phyloP scores from a whole-genome alignment of 78 protist genomes.

The Dictyostelium firmibasis region DNA sequence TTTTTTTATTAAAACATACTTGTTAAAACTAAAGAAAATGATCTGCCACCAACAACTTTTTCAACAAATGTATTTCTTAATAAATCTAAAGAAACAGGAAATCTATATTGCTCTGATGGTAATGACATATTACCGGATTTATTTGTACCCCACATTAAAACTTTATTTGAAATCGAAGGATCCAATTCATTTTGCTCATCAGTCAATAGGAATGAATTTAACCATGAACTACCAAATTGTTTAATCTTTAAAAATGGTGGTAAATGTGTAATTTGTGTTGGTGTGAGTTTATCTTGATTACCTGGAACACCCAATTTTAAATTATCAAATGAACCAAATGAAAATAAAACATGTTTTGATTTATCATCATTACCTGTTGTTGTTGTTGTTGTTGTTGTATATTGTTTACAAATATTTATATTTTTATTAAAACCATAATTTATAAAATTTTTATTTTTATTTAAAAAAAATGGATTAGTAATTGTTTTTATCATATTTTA shows the following conservation, averaged over 20 bases:
- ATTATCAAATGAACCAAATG: slow-evolving; percentile 44
- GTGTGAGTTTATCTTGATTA: background rate
- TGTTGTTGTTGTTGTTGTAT: background rate
- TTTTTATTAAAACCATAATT: background rate
- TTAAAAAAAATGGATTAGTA: background rate
- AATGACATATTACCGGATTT: slow-evolving; percentile 42
- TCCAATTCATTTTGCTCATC: background rate
- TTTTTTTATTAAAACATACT: background rate
- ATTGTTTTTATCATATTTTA: background rate
- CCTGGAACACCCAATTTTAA: slow-evolving; percentile 25
- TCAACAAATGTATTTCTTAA: slow-evolving; percentile 7
- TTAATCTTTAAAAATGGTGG: slow-evolving; percentile 34
- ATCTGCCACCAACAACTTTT: slow-evolving; percentile 41
- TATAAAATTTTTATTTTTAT: background rate
- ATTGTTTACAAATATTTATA: background rate
- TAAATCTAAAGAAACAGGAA: slow-evolving; percentile 18
- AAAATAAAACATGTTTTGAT: background rate
- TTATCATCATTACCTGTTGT: background rate
- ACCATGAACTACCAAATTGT: slow-evolving; percentile 10
- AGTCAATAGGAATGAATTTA: slow-evolving; percentile 5
- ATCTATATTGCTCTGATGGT: slow-evolving; percentile 26
- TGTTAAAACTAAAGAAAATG: slow-evolving; percentile 31
- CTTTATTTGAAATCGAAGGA: background rate
- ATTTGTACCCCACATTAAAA: slow-evolving; percentile 71
- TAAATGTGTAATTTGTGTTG: slow-evolving; percentile 37